These are phyloP conservation scores for Auricularia cornea DNA, from an alignment of 768 basidiomycete species.

Conservation along the genomic window DNA sequence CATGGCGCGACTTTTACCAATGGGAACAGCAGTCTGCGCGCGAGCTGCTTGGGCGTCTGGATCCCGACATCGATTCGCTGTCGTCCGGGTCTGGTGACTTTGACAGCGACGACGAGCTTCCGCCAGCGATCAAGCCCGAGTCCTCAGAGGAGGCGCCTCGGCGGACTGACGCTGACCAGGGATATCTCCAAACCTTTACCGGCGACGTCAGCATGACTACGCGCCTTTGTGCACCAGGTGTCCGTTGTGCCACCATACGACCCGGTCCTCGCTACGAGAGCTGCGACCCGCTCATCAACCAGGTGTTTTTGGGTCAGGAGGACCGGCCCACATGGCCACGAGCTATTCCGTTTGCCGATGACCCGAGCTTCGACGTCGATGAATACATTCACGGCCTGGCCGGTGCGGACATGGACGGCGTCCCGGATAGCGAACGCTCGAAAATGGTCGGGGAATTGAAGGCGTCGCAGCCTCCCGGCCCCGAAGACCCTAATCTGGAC, in stretches of 20 bases:
- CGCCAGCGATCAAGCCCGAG: no score
- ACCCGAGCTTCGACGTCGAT: background rate
- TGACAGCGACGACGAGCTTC: no score
- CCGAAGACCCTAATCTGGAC: background rate
- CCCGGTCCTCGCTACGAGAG: background rate
- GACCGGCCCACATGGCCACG: background rate
- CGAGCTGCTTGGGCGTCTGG: no score
- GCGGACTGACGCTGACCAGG: no score
- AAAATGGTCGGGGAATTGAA: background rate
- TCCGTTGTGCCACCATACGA: background rate
- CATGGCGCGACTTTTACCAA: no score
- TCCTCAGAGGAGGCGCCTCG: no score
- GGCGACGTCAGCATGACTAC: background rate
- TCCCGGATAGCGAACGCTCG: no score
- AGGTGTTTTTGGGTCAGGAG: background rate
- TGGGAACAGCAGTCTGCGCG: no score
- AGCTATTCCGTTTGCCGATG: background rate
- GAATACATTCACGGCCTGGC: background rate
- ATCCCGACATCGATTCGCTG: no score
- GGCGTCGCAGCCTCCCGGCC: background rate
- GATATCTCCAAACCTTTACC: background rate
- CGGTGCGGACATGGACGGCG: no score
- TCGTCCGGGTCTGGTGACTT: no score
- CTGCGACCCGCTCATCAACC: background rate
- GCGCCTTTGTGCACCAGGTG: background rate